Base-by-base conservation (phyloP, 208 protist genomes). In the Acanthamoeba culbertsoni region DNA sequence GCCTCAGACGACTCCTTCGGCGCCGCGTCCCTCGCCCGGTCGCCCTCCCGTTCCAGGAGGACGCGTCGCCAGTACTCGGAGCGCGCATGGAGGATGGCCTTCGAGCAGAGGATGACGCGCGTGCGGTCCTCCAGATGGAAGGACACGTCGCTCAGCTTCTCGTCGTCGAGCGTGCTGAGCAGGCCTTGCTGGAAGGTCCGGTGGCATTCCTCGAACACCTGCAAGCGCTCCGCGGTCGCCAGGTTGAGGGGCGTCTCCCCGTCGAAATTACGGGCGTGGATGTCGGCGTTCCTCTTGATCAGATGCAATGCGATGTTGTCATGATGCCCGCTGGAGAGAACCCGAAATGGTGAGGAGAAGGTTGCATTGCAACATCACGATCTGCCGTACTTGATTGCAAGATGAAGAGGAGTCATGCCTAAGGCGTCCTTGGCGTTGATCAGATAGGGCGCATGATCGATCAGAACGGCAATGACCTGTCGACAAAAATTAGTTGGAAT, bases 161-260 rank as follows among this genome's bases (percentile, higher is more conserved):
- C 43, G 45, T 82, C 71, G 37, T 82, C 37, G 37, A 82, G 71
- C 43, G 71, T 82, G 71, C 37, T 82, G 71, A 82, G 43, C 8
- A 82, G 71, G 0, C 71, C 71, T 43, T 48, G n/a, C 42, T 82
- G 71, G 71, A 82, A 82, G 71, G 71, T 18, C n/a, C 37, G 71
- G 20, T 53, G 53, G 71, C 71, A 82, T 31, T 82, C 71, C 28
- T 82, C 71, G 71, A 82, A 7, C 71, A 82, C 20, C 71, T 82
- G 71, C 45, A 46, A n/a, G 33, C 65, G 4, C 8, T 42, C 31
- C 3, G n/a, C 35, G 16, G 42, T 8, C 71, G 53, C 31, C 7
- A 35, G 16, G 8, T 82, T n/a, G 43, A 82, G 23, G 1, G 71
- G 71, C 71, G 16, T 82, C 20, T 23, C 4, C 26, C 26, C 42